Conservation (phyloP, 2,329 filamentous ascomycete species). For the Phyllosticta capitalensis region DNA sequence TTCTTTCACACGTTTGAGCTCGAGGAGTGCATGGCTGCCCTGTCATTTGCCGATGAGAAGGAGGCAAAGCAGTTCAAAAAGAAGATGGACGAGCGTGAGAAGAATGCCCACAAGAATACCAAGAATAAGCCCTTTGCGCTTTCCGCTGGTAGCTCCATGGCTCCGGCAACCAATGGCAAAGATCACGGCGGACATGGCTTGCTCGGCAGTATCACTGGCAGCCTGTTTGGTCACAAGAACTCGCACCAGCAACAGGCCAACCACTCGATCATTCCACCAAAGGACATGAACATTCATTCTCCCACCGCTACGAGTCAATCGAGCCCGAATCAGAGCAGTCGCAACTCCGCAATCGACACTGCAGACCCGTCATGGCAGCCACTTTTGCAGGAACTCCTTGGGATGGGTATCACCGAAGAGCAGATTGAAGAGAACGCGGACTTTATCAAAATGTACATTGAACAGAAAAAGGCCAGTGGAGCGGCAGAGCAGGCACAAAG, state of each 20-base stretch:
- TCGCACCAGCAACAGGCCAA: constrained; percentile 31
- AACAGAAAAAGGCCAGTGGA: constrained; percentile 50
- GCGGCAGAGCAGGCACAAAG: constrained; percentile 39
- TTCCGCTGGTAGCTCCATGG: constrained; percentile 26
- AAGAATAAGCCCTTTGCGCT: constrained; percentile 62
- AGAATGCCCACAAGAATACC: constrained; percentile 86
- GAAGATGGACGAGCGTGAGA: constrained; percentile 93
- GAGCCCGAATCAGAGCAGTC: constrained; percentile 24
- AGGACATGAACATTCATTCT: constrained; percentile 28
- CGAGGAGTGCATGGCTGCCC: constrained; percentile 78
- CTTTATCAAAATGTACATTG: constrained; percentile 59
- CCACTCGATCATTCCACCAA: constrained; percentile 41
- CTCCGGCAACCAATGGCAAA: constrained; percentile 14
- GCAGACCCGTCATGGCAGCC: constrained; percentile 53
- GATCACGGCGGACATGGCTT: constrained; percentile 34
- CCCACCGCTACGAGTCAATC: constrained; percentile 23
- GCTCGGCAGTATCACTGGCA: constrained; percentile 28
- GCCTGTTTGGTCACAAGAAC: constrained; percentile 43
- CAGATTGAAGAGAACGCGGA: constrained; percentile 58
- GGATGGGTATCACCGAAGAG: constrained; percentile 60
- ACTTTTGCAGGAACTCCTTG: constrained; percentile 50
- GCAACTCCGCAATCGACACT: constrained; percentile 46
- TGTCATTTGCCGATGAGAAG: constrained; percentile 95
- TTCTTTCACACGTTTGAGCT: constrained; percentile 98
- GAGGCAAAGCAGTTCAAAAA: constrained; percentile 95